Percentiles rank a stretch among this genome's conserved stretches.
Conservation (phyloP, 768 basidiomycete species). For the Crepidotus variabilis region DNA sequence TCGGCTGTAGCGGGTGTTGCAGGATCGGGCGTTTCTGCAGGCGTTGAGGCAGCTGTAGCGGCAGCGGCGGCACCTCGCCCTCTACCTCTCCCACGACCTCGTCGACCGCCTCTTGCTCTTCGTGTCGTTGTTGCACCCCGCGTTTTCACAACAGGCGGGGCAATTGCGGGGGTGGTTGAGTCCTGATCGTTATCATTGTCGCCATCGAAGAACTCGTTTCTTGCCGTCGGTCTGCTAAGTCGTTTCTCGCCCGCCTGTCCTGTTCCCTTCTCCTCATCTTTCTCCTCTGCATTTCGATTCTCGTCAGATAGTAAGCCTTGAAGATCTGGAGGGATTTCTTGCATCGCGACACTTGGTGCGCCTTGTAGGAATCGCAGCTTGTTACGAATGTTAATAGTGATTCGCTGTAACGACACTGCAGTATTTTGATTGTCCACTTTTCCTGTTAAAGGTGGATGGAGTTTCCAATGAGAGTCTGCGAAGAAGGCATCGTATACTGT, state of each 20-base stretch:
- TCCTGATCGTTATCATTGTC: constrained; percentile 65
- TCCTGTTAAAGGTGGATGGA: constrained; percentile 89
- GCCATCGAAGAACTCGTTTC: constrained; percentile 74
- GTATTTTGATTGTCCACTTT: constrained; percentile 94
- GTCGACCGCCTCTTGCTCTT: constrained; percentile 21
- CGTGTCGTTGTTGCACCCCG: constrained; percentile 17
- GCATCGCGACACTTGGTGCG: constrained; percentile 95
- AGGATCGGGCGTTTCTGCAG: constrained; percentile 10
- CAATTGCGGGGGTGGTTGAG: constrained; percentile 19
- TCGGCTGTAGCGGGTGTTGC: constrained; percentile 14
- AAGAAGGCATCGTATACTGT: constrained; percentile 95
- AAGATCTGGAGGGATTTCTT: constrained; percentile 92
- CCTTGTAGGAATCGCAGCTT: constrained; percentile 91
- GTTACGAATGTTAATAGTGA: constrained; percentile 80
- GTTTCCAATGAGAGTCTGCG: constrained; percentile 84
- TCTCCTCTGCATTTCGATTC: constrained; percentile 62
- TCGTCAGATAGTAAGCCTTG: constrained; percentile 74
- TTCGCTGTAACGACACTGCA: constrained; percentile 75
- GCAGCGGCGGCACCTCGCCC: constrained; percentile 19
- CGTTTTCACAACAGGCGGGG: constrained; percentile 15
- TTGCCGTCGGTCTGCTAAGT: constrained; percentile 45
- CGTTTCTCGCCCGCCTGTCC: constrained; percentile 54
- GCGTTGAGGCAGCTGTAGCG: constrained; percentile 9
- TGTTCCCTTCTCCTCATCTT: constrained; percentile 61
- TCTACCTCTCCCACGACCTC: constrained; percentile 22